Evolutionary conservation across 495 filamentous ascomycete species (phyloP), one percentile per base, ranked within the genome.

Genomic region (Xylaria telfairii): DNA sequence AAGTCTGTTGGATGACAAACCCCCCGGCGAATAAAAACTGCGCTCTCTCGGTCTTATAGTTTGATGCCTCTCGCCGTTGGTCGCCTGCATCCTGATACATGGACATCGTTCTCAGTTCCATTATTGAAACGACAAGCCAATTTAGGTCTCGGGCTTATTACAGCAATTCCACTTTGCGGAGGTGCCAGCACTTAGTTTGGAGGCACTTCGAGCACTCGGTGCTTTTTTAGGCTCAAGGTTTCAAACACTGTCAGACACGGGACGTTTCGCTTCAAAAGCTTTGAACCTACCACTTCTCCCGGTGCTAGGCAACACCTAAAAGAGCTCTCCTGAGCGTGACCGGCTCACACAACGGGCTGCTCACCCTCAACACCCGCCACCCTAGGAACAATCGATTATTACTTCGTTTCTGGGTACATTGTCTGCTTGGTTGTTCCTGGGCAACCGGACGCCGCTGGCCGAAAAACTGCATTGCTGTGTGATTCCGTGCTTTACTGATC

Each of bases 51-150:
- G 67, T 69, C 69, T 66, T 57, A 64, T 46, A 47, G 59, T 61
- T 75, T 60, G 62, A 77, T 77, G 75, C 72, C 65, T 72, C 67
- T 70, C 44, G 67, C 65, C 67, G 72, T 70, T 71, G 59, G 62
- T 65, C 74, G 59, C 39, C 68, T 67, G 66, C 76, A 68, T 51
- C 69, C 67, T 17, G 68, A 74, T 72, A 72, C 71, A 71, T 73
- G 71, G 68, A 78, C 74, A 67, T 49, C 53, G 39, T 30, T 51
- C 17, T 9, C 70, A 49, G 2, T n/a, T 32, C 70, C 70, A 65
- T 71, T 72, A 47, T 65, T 47, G 66, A 68, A 69, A 65, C 72
- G 68, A 51, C 67, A 71, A 39, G 65, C 39, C 68, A 32, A 21
- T 64, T 49, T 44, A 13, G 24, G 69, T 71, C 42, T 51, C 34